Evolutionary conservation across 306 rosid species (phyloP), one percentile per base, ranked within the genome.

Genomic region (Rubus parviflorus): DNA sequence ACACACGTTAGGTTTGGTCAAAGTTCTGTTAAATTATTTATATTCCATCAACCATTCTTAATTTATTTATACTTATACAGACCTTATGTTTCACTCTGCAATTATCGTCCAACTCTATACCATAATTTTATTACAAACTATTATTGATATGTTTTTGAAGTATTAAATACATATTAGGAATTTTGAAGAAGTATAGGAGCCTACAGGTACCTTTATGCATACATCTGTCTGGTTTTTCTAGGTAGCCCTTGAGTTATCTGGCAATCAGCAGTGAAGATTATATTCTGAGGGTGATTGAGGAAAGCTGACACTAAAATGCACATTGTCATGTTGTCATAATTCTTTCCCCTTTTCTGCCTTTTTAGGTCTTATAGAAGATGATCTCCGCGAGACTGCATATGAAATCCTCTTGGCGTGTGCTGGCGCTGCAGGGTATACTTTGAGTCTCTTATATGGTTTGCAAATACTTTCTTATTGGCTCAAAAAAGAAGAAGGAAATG

Each of bases 371-470:
- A 82, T 89, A 70, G 97, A 95, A 63, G 99, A 92, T 73, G 99
- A 92, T 72, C 91, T 95, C 72, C 91, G 97, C 70, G 99, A 95
- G 88, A 92, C 94, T 48, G 96, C 97, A 77, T 95, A 89, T 52
- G 99, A 95, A 82, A 56, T 95, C 79, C 97, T 95, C 45, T 86
- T 95, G 87, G 99, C 96, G 67, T 92, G 99, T 87, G 99, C 99
- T 80, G 99, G 99, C 76, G 97, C 99, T 75, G 85, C 92, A 66
- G 97, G 99, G 99, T 95, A 89, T 66, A 81, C 56, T 79, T 38
- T 72, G 41, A 15, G 30, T 66, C 20, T 40, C 74, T 60, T 74
- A 51, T 72, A 30, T 11, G 66, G 8, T 15, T 66, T 42, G 16
- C 56, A 23, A 13, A 22, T 19, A 42, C 4, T 6, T 3, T 47